These are phyloP conservation scores for Solanum neorickii DNA, from an alignment of 257 asterid genomes.

Conservation along the genomic window DNA sequence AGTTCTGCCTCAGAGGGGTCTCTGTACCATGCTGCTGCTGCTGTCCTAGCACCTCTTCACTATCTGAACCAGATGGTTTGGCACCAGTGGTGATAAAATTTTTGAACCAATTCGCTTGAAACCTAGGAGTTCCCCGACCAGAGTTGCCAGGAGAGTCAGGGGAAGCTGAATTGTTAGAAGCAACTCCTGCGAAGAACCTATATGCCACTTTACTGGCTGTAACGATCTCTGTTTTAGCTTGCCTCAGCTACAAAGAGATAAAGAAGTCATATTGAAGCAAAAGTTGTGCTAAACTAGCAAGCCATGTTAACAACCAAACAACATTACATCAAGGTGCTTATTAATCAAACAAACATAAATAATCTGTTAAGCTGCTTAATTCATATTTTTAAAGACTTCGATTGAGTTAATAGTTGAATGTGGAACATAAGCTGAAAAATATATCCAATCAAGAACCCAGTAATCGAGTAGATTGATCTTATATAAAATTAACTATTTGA, in stretches of 20 bases:
- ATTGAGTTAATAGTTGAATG: not conserved
- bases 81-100: slow-evolving; percentile 47
- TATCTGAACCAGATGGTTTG: slow-evolving; percentile 68
- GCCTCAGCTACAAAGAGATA: slow-evolving; percentile 60
- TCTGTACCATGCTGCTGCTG: slow-evolving; percentile 21
- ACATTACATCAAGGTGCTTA: not conserved
- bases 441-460: not conserved
- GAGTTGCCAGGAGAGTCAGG: slow-evolving; percentile 51
- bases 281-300: not conserved
- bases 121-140: slow-evolving; percentile 49
- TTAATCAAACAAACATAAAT: not conserved
- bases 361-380: not conserved
- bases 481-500: not conserved
- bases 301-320: not conserved
- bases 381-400: not conserved
- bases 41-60: slow-evolving; percentile 24
- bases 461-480: not conserved
- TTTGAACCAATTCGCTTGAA: slow-evolving; percentile 79
- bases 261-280: not conserved
- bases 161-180: slow-evolving; percentile 49
- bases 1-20: slow-evolving; percentile 20
- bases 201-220: slow-evolving; percentile 87
- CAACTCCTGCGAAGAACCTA: slow-evolving; percentile 65
- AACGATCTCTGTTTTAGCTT: slow-evolving; percentile 89
- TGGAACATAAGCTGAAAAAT: not conserved